Conservation (phyloP, 164 flowering plant genomes). For the Macadamia tetraphylla region DNA sequence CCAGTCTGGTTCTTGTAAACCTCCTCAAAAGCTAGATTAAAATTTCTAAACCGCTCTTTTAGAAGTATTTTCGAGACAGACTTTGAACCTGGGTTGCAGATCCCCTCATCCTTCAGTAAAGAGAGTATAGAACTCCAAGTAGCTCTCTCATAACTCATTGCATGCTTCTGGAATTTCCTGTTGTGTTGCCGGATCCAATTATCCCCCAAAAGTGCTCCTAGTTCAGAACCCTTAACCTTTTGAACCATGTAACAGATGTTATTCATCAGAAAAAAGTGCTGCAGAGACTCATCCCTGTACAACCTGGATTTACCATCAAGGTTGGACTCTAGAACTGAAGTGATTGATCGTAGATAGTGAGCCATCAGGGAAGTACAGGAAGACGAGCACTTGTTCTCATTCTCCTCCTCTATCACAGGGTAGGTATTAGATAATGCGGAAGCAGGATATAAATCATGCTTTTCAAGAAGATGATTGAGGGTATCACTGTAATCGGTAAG, state of each 20-base stretch:
- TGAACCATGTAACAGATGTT: conserved; percentile 77
- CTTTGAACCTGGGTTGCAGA: conserved; percentile 29
- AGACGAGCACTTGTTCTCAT: not conserved
- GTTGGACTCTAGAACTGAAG: conserved; percentile 21
- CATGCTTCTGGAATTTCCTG: conserved; percentile 60
- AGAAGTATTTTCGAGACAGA: conserved; percentile 38
- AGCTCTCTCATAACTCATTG: conserved; percentile 60
- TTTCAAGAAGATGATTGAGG: conserved; percentile 4
- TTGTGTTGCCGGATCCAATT: conserved; percentile 65
- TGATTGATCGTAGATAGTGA: conserved; percentile 18
- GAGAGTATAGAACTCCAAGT: conserved; percentile 62
- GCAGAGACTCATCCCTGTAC: conserved; percentile 31
- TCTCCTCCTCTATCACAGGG: conserved; percentile 9
- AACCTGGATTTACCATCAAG: conserved; percentile 31
- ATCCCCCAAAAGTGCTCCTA: conserved; percentile 52
- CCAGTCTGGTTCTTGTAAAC: conserved; percentile 67
- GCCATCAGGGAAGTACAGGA: conserved; percentile 10
- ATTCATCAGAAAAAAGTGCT: conserved; percentile 53
- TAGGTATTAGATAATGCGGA: not conserved
- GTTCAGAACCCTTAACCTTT: conserved; percentile 61
- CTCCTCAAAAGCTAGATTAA: conserved; percentile 68
- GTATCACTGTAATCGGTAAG: conserved; percentile 17
- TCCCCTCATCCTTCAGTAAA: conserved; percentile 55
- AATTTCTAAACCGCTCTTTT: conserved; percentile 55
- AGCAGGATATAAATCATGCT: not conserved